Evolutionary conservation across 805 yeast species (phyloP), one percentile per base, ranked within the genome.

Genomic region (Lachancea fermentati): DNA sequence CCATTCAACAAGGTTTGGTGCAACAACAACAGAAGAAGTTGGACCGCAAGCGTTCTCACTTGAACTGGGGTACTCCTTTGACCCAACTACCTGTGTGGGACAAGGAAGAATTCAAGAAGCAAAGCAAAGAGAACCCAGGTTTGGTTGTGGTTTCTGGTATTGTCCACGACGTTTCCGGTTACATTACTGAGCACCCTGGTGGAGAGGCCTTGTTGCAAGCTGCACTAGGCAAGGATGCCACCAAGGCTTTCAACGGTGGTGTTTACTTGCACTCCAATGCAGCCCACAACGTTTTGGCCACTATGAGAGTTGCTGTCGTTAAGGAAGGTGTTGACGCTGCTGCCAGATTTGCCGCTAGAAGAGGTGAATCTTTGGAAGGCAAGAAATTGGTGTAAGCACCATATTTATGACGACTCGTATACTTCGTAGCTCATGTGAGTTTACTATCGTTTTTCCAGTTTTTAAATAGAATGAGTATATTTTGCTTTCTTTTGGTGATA

Each of bases 231-330:
- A 84, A 82, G 60, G 93, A 85, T 61, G 91, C 91, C 19, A 81
- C 91, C 11, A 75, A 74, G 58, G 93, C 89, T 1, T 85, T 85
- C 71, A 81, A 81, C 58, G 94, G 94, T 58, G 89, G 86, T 58
- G 93, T 85, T 22, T 85, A 85, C 57, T 78, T 84, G 9, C 94
- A 85, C 58, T 81, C 91, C 6, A 85, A 84, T 53, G 93, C 94
- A 46, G 94, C 93, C 16, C 88, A 82, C 62, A 85, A 85, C 62
- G 66, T 84, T 57, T 72, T 85, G 62, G 87, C 91, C 14, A 78
- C 83, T 12, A 76, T 83, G 85, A 79, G 94, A 71, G 79, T 85
- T 13, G 93, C 91, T 18, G 82, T 85, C 31, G 75, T 84, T 45
- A 73, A 79, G 60, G 89, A 81, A 47, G 71, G 79, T 36, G 76